Percentiles rank a stretch among this genome's conserved stretches.
These are phyloP conservation scores for Conoideocrella luteorostrata DNA, from an alignment of 2,329 filamentous ascomycete genomes.

Conservation along the genomic window DNA sequence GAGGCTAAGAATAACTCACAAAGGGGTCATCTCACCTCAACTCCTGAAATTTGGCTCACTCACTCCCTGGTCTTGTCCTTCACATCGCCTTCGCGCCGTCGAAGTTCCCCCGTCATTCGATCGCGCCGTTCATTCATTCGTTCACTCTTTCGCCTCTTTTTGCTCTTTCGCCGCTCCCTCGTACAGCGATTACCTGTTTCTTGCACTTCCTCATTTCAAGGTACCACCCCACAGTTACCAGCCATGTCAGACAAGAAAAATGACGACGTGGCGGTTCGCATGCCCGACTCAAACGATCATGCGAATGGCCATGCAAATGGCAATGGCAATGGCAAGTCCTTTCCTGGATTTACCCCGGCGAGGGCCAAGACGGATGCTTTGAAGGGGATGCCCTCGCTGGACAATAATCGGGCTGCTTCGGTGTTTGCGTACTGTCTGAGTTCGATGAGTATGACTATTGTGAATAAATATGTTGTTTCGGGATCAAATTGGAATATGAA, in stretches of 20 bases:
- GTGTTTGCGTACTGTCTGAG: constrained; percentile 88
- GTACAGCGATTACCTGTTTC: too few species aligned
- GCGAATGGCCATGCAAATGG: constrained; percentile 1
- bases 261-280: constrained; percentile 4
- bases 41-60: too few species aligned
- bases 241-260: constrained; percentile 10
- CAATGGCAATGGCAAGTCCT: background rate
- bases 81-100: background rate
- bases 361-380: constrained; percentile 8
- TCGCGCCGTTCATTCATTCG: background rate
- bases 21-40: too few species aligned
- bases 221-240: too few species aligned
- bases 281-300: constrained; percentile 1
- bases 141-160: background rate
- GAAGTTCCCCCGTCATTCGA: too few species aligned
- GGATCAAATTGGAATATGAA: constrained; percentile 90
- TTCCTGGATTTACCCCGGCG: constrained; percentile 6
- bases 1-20: too few species aligned
- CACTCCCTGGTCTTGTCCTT: background rate
- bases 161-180: background rate
- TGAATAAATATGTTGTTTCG: constrained; percentile 97
- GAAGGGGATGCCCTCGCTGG: constrained; percentile 28
- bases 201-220: too few species aligned
- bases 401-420: constrained; percentile 72
- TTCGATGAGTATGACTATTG: constrained; percentile 98